Percentiles rank a stretch among this genome's conserved stretches.
These are phyloP conservation scores for Herpotrichia juniperi DNA, from an alignment of 2,329 filamentous ascomycete genomes.

Conservation along the genomic window DNA sequence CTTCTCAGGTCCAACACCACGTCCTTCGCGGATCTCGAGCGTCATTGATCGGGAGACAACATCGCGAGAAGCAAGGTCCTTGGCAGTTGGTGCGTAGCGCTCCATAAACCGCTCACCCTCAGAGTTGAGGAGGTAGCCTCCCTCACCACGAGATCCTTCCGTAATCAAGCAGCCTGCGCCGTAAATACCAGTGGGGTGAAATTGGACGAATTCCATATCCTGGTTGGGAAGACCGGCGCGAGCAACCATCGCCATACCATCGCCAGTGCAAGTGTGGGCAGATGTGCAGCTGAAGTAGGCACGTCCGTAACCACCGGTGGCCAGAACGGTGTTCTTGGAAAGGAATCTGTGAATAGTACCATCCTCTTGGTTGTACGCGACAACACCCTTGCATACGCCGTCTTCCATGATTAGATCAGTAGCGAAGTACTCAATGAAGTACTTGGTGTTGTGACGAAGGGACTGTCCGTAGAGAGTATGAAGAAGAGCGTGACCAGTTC, in stretches of 20 bases:
- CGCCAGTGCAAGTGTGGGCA: conserved; percentile 97
- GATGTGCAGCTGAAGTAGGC: conserved; percentile 99
- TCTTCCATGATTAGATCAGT: conserved; percentile 97
- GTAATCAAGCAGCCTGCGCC: conserved; percentile 95
- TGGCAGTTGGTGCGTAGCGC: conserved; percentile 94
- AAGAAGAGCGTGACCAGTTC: conserved; percentile 95
- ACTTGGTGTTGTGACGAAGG: conserved; percentile 96
- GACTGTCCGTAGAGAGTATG: conserved; percentile 99
- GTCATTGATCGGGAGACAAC: conserved; percentile 98
- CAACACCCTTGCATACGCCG: conserved; percentile 92
- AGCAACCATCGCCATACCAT: conserved; percentile 99
- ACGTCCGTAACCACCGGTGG: conserved; percentile 96
- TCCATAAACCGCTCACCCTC: conserved; percentile 99
- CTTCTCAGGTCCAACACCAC: conserved; percentile 95
- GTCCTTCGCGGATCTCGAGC: conserved; percentile 95
- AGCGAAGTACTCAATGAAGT: conserved; percentile 99
- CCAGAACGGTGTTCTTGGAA: conserved; percentile 94
- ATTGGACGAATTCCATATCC: conserved; percentile 99
- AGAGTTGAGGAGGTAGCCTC: conserved; percentile 95
- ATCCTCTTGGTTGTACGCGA: conserved; percentile 99
- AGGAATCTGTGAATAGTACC: conserved; percentile 97
- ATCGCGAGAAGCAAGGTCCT: conserved; percentile 95
- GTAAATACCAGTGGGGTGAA: conserved; percentile 99
- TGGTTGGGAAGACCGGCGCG: conserved; percentile 97
- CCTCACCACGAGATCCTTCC: conserved; percentile 96